A percentile compares a stretch with the other conserved stretches of the same genome.
Evolutionary conservation across 192 early-diverging fungal species (phyloP).

Genomic region (Lobosporangium transversale): DNA sequence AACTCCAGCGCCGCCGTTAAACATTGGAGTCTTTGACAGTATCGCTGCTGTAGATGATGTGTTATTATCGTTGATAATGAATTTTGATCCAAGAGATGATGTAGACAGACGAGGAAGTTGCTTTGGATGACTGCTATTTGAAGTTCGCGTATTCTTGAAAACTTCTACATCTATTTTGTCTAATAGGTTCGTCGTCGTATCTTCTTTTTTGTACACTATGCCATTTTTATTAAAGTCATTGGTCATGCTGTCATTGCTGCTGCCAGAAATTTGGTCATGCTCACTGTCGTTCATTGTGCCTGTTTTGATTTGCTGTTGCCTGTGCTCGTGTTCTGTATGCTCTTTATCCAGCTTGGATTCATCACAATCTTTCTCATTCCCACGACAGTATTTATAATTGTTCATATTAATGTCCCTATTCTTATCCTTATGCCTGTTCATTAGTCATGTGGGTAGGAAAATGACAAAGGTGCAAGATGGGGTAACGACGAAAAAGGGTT

Average conservation of each 20-base stretch:
- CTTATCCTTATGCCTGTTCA: slow-evolving; percentile 30
- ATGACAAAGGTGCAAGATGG: not conserved
- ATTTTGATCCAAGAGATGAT: slow-evolving; percentile 12
- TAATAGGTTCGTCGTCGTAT: not conserved
- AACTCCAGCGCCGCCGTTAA: slow-evolving; percentile 20
- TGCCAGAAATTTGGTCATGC: not conserved
- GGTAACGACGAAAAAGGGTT: not conserved
- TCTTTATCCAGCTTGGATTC: not conserved
- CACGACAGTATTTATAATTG: not conserved
- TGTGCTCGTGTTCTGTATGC: not conserved
- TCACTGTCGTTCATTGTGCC: not conserved
- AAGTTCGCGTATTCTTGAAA: too few species aligned
- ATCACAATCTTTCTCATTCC: slow-evolving; percentile 1
- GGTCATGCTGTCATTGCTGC: slow-evolving; percentile 1
- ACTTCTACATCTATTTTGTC: too few species aligned
- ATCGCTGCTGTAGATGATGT: slow-evolving; percentile 10
- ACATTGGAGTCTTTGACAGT: slow-evolving; percentile 8
- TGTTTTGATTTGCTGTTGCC: too few species aligned
- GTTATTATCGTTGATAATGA: slow-evolving; percentile 9
- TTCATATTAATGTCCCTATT: slow-evolving; percentile 10
- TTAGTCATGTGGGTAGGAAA: slow-evolving; percentile 10
- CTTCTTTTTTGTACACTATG: slow-evolving; percentile 2
- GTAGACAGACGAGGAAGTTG: slow-evolving; percentile 41
- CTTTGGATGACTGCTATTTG: slow-evolving; percentile 11
- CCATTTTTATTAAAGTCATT: not conserved